Conservation (phyloP, 371 early-diverging fungal species). For the Syncephalastrum racemosum region DNA sequence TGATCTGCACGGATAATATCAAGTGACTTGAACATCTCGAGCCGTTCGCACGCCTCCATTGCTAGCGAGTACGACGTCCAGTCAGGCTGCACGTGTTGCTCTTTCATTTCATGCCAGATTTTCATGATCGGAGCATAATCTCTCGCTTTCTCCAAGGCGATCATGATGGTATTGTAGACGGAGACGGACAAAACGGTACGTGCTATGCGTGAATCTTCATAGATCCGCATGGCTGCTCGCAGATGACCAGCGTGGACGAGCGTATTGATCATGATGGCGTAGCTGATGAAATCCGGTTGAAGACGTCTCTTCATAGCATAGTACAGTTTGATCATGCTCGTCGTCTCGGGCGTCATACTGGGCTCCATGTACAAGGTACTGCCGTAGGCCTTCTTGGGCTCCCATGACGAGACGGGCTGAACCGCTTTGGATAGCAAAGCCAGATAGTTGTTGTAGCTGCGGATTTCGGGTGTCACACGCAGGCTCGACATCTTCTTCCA, state of each 20-base stretch:
- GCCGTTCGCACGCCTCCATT: conserved; percentile 37
- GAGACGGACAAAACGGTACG: conserved; percentile 17
- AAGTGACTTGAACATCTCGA: conserved; percentile 34
- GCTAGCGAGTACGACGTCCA: conserved; percentile 31
- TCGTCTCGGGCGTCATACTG: conserved; percentile 21
- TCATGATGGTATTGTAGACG: conserved; percentile 35
- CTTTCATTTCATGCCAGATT: conserved; percentile 49
- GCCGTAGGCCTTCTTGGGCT: conserved; percentile 5
- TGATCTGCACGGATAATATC: conserved; percentile 31
- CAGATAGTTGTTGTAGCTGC: conserved; percentile 38
- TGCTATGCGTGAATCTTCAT: conserved; percentile 30
- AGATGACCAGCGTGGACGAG: conserved; percentile 21
- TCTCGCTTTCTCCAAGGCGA: conserved; percentile 19
- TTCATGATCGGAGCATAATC: conserved; percentile 39
- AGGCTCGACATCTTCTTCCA: conserved; percentile 30
- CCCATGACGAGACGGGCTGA: neutral
- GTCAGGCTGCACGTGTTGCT: conserved; percentile 27
- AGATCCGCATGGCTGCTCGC: conserved; percentile 34
- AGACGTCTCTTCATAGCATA: conserved; percentile 1
- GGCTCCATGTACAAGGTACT: conserved; percentile 1
- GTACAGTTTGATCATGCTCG: conserved; percentile 26
- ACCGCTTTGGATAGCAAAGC: conserved; percentile 21
- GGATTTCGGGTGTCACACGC: conserved; percentile 31
- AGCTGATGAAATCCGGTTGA: conserved; percentile 40
- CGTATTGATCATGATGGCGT: conserved; percentile 38